Evolutionary conservation across 139 green algal genomes (phyloP).

Genomic region (Micractinium conductrix): DNA sequence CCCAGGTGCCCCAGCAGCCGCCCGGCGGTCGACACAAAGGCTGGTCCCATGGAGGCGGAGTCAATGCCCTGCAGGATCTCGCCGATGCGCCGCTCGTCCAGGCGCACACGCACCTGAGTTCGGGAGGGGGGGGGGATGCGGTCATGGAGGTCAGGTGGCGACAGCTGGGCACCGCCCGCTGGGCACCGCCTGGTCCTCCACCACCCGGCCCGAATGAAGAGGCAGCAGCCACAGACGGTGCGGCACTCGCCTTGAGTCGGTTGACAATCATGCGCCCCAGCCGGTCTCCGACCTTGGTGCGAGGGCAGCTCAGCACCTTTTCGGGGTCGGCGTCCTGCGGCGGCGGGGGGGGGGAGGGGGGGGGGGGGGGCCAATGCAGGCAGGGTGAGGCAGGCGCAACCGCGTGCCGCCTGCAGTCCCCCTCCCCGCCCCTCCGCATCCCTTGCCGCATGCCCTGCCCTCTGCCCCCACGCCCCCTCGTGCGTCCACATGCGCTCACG

Average conservation of each 20-base stretch:
- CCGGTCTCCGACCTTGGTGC: conserved; percentile 44
- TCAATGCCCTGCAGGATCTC: conserved; percentile 64
- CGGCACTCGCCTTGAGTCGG: conserved; percentile 49
- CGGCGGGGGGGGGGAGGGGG: not conserved
- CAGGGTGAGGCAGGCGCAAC: too few species aligned
- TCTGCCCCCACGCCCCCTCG: too few species aligned
- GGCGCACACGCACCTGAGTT: conserved; percentile 48
- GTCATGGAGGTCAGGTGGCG: too few species aligned
- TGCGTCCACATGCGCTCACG: not conserved
- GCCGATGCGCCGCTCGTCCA: conserved; percentile 71
- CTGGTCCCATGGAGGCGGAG: conserved; percentile 34
- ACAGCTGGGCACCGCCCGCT: not conserved
- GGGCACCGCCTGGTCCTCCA: not conserved
- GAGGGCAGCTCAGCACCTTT: conserved; percentile 41
- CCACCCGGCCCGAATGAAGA: too few species aligned
- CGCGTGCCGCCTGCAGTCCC: too few species aligned
- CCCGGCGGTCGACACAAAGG: conserved; percentile 50
- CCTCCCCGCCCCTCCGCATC: too few species aligned
- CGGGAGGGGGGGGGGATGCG: not conserved
- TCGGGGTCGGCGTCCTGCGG: conserved; percentile 34
- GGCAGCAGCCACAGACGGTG: too few species aligned
- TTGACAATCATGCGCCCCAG: conserved; percentile 62
- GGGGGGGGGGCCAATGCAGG: too few species aligned
- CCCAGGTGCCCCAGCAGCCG: conserved; percentile 68
- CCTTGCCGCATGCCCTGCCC: not conserved